Base-by-base conservation (phyloP, 2,329 filamentous ascomycete species). In the Sclerotinia trifoliorum region DNA sequence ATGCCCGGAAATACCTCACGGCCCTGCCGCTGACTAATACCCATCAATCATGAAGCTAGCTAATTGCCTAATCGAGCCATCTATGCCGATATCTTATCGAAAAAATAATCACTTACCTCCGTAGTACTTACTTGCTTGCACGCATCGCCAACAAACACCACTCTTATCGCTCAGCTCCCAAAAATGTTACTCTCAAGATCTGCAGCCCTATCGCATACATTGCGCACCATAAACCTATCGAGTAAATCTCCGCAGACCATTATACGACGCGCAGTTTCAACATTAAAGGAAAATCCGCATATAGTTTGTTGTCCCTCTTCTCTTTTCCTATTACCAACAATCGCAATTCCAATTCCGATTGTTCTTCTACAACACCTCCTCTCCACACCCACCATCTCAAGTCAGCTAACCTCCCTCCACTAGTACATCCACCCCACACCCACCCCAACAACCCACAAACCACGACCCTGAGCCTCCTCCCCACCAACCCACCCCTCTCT, bases 401-500 rank as follows among this genome's bases (percentile, higher is more conserved):
- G 13, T 1, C 39, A 42, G 51, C 66, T 26, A 49, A 46, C 52
- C 48, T n/a, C 42, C 8, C 5, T 21, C 32, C 26, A 52, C 35
- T 61, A 90, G 87, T 88, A 87, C 82, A 83, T 85, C 66, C 86
- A 87, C 73, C 82, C 83, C 46, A 46, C 39, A 1, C 74, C 80
- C 10, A 76, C 80, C 1, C 80, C 10, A 76, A 80, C 1, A 26
- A 35, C 42, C 80, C 82, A 1, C 79, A n/a, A 21, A 79, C 79
- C 1, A 82, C 88, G 75, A 79, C 88, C 44, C 82, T 91, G 42
- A 85, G 85, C 54, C 85, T 86, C 71, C 85, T 90, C 68, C 81
- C 86, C 49, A 84, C 83, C 51, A 78, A 81, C 19, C 86, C 87
- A 2, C 87, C 88, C 0, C 77, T 39, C 79, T 90, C 26, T 82